Evolutionary conservation across 306 rosid genomes (phyloP), one percentile per base, ranked within the genome.

Genomic region (Abrus pulchellus): DNA sequence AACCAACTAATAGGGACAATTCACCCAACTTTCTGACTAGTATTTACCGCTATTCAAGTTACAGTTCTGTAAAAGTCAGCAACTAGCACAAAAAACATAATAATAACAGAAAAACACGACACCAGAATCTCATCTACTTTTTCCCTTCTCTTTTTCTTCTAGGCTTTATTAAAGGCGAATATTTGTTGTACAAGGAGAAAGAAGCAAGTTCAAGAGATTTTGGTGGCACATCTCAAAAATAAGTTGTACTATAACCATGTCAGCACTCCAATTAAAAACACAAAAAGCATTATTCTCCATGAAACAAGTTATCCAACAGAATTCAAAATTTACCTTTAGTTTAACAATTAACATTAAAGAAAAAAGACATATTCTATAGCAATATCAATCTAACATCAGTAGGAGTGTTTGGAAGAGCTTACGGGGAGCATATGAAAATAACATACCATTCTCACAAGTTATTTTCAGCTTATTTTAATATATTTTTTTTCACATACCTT

Each of bases 101-200:
- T 13, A 44, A 27, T 2, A 60, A 44, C 7, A 74, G n/a, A 43
- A n/a, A 76, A 45, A 11, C 45, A 60, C 3, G 62, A 33, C 67
- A 60, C 20, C 60, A 62, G 84, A 72, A 73, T 64, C 50, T 53
- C 27, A 53, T 7, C 36, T 28, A 48, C 76, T 48, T 59, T 75
- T 48, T 61, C 38, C 50, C 38, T 68, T 60, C 76, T 36, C 47
- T 50, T 74, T 70, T 29, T 13, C 41, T 48, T 53, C 10, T 53
- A 32, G 11, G 30, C 38, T 34, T 44, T 74, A 28, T 44, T 60
- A 60, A 54, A 74, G 76, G 28, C 1, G 52, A 81, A 66, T 54
- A 54, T 81, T 54, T 11, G 33, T 44, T 33, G 49, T 45, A 55
- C 57, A 54, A 20, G 34, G 64, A 30, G 69, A 50, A 40, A 72